Evolutionary conservation across 805 yeast species (phyloP), one percentile per base, ranked within the genome.

Genomic region (Osmozyma mogii): DNA sequence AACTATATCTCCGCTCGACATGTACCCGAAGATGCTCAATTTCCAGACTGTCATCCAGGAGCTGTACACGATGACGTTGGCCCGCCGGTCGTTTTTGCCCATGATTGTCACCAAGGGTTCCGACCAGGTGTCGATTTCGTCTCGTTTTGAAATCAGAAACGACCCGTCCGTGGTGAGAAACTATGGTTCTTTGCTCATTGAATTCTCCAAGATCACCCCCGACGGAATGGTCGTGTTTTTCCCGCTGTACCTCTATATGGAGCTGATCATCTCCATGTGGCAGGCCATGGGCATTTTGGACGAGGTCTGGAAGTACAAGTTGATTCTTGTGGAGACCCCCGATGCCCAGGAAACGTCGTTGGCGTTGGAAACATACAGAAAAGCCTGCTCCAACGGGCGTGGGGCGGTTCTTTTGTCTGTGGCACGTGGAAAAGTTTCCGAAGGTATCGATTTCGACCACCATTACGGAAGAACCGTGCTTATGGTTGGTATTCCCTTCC

Each of bases 401-500:
- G 99, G 99, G 4, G 99, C 99, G 0, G 89, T 94, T 2, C 68
- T 92, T 47, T 68, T 92, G 23, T 85, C 96, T 20, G 99, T 92
- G 36, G 99, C 99, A 9, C 87, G 99, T 70, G 99, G 99, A 6
- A 92, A 92, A 51, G 98, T 92, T 1, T 83, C 95, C 1, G 99
- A 92, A 57, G 99, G 99, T 37, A 92, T 92, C 44, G 99, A 92
- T 85, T 92, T 92, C 61, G 97, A 92, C 52, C 96, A 92, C 53
- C 98, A 92, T 41, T 92, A 83, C 54, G 99, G 98, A 9, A 74
- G 99, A 49, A 85, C 97, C 0, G 99, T 92, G 37, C 65, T 92
- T 37, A 89, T 92, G 96, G 89, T 92, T 56, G 99, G 99, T 41
- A 94, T 92, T 41, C 99, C 99, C 0, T 92, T 92, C 69, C 99